Evolutionary conservation across 1,284 basidiomycete species (phyloP).

Genomic region (Papiliotrema laurentii): DNA sequence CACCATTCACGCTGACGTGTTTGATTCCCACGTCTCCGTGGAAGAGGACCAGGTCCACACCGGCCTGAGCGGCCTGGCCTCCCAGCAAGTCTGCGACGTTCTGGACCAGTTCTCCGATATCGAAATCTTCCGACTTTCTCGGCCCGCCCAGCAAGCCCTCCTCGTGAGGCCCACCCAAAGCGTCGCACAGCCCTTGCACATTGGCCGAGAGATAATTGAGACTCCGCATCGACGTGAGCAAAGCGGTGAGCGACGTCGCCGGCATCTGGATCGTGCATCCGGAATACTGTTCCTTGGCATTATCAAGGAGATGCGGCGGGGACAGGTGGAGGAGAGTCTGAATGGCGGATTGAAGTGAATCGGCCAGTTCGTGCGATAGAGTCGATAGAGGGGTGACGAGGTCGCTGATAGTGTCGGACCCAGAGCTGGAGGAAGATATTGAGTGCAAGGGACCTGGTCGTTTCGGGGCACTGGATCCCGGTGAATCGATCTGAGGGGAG

Average conservation of each 20-base stretch:
- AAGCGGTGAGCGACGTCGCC: conserved; percentile 75
- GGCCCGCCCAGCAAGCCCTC: conserved; percentile 3
- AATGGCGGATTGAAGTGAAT: conserved; percentile 78
- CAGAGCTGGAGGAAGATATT: neutral
- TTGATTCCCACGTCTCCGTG: conserved; percentile 80
- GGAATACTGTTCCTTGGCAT: conserved; percentile 84
- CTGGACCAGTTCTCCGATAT: conserved; percentile 68
- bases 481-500: conserved; percentile 5
- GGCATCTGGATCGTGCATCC: conserved; percentile 79
- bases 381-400: neutral
- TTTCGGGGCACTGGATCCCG: conserved; percentile 9
- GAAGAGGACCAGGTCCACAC: conserved; percentile 80
- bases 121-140: conserved; percentile 47
- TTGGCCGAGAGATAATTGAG: conserved; percentile 85
- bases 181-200: conserved; percentile 32
- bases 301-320: conserved; percentile 80
- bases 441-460: neutral
- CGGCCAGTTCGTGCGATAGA: conserved; percentile 66
- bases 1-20: conserved; percentile 75
- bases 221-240: conserved; percentile 83
- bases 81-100: conserved; percentile 76
- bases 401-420: conserved; percentile 1
- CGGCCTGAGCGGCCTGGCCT: conserved; percentile 72
- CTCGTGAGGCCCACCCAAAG: neutral
- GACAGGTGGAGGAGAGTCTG: conserved; percentile 83